Percentiles rank a stretch among this genome's conserved stretches.
Conservation (phyloP, 805 yeast genomes). For the Candida alai region DNA sequence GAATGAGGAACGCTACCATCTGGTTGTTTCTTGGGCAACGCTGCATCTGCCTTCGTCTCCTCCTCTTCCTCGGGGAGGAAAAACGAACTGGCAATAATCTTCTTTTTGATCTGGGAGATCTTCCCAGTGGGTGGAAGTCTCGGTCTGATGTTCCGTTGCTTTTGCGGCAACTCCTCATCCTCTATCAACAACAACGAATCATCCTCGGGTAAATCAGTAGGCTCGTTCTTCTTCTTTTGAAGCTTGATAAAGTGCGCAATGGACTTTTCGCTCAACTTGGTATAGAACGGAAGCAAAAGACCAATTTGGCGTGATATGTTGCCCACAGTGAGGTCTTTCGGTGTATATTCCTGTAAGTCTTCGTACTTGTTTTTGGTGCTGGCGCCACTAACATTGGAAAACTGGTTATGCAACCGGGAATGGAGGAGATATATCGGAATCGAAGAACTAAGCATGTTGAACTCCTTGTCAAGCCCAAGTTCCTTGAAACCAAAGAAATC, state of each 20-base stretch:
- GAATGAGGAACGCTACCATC: neutral
- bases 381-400: constrained; percentile 38
- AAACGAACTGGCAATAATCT: constrained; percentile 49
- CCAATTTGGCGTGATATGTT: constrained; percentile 55
- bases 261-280: constrained; percentile 38
- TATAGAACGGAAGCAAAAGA: constrained; percentile 51
- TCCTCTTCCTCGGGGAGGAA: constrained; percentile 41
- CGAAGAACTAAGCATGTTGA: constrained; percentile 75
- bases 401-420: constrained; percentile 63
- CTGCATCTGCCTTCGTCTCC: constrained; percentile 1
- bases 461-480: constrained; percentile 88
- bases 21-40: neutral
- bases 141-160: constrained; percentile 69
- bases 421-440: constrained; percentile 89
- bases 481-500: constrained; percentile 98
- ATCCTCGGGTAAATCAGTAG: constrained; percentile 38
- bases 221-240: constrained; percentile 39
- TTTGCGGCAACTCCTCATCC: constrained; percentile 82
- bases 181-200: constrained; percentile 48
- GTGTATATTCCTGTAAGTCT: constrained; percentile 57
- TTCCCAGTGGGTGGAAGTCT: constrained; percentile 90
- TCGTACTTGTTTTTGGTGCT: constrained; percentile 55
- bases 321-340: constrained; percentile 48
- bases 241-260: constrained; percentile 38
- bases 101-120: constrained; percentile 67